Evolutionary conservation across 306 rosid genomes (phyloP).

Genomic region (Glycine soja): DNA sequence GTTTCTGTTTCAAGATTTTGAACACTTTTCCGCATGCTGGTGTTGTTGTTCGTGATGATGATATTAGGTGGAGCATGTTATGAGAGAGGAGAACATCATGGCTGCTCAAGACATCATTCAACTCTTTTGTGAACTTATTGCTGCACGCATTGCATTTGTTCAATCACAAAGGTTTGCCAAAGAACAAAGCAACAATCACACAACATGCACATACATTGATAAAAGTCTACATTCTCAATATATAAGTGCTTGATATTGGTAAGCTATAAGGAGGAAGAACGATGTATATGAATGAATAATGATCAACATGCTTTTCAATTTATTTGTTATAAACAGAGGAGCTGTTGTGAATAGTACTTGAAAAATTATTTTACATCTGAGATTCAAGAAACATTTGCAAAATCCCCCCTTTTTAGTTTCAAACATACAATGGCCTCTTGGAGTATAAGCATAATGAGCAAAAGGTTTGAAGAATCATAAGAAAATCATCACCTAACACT

Average conservation of each 20-base stretch:
- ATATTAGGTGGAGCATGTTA: conserved; percentile 85
- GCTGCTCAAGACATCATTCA: conserved; percentile 95
- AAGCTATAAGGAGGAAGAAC: not conserved
- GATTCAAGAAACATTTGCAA: not conserved
- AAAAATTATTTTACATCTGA: not conserved
- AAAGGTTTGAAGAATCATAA: not conserved
- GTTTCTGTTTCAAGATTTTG: conserved; percentile 18
- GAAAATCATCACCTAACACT: not conserved
- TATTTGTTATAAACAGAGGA: not conserved
- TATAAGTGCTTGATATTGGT: conserved; percentile 5
- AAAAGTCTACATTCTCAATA: not conserved
- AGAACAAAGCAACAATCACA: conserved; percentile 3
- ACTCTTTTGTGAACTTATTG: conserved; percentile 78
- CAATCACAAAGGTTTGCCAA: conserved; percentile 77
- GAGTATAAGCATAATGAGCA: not conserved
- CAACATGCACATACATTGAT: conserved; percentile 13
- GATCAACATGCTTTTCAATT: not conserved
- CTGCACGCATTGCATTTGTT: conserved; percentile 79
- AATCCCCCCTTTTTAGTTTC: not conserved
- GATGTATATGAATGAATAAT: not conserved
- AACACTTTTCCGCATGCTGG: not conserved
- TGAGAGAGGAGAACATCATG: conserved; percentile 95
- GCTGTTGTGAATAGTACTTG: not conserved
- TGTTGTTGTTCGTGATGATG: conserved; percentile 22
- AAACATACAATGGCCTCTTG: not conserved